Evolutionary conservation across 1,284 basidiomycete species (phyloP).

Genomic region (Rhodotorula sp.): DNA sequence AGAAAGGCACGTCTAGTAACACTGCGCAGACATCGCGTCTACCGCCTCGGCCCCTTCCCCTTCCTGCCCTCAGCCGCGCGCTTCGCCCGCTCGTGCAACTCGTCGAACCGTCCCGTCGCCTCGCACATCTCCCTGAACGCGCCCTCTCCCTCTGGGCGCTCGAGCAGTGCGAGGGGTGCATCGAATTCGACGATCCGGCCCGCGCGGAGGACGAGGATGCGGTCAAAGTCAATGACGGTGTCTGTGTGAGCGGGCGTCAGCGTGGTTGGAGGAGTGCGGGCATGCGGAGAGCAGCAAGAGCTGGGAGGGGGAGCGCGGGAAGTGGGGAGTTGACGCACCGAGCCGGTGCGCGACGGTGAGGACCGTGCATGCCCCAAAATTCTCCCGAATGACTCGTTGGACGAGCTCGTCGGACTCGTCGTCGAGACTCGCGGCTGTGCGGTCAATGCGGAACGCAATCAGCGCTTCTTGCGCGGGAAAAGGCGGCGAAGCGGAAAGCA

Average conservation of each 20-base stretch:
- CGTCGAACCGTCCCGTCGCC: slow-evolving; percentile 31
- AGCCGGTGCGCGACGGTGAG: slow-evolving; percentile 43
- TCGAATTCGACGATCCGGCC: slow-evolving; percentile 39
- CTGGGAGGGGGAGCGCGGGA: not conserved
- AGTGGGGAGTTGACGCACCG: slow-evolving; percentile 10
- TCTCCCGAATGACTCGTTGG: slow-evolving; percentile 39
- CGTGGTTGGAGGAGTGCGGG: not conserved
- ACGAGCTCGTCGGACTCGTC: slow-evolving; percentile 36
- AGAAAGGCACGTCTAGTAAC: not conserved
- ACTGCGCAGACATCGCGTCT: not conserved
- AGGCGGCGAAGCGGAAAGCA: not conserved
- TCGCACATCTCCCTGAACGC: slow-evolving; percentile 33
- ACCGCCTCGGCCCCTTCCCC: not conserved
- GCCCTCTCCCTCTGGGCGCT: slow-evolving; percentile 12
- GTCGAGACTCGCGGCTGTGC: slow-evolving; percentile 34
- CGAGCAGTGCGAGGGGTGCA: slow-evolving; percentile 28
- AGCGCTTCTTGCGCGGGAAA: not conserved
- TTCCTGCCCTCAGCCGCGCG: not conserved
- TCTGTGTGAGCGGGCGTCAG: not conserved
- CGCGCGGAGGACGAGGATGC: slow-evolving; percentile 33
- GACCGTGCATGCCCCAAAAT: slow-evolving; percentile 36
- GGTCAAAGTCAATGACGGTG: slow-evolving; percentile 41
- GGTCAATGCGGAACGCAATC: not conserved
- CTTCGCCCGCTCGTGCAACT: slow-evolving; percentile 23
- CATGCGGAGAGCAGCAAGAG: not conserved